Percentiles rank a stretch among this genome's conserved stretches.
Evolutionary conservation across 108 stramenopile species (phyloP).

Genomic region (Nannochloropsis granulata): DNA sequence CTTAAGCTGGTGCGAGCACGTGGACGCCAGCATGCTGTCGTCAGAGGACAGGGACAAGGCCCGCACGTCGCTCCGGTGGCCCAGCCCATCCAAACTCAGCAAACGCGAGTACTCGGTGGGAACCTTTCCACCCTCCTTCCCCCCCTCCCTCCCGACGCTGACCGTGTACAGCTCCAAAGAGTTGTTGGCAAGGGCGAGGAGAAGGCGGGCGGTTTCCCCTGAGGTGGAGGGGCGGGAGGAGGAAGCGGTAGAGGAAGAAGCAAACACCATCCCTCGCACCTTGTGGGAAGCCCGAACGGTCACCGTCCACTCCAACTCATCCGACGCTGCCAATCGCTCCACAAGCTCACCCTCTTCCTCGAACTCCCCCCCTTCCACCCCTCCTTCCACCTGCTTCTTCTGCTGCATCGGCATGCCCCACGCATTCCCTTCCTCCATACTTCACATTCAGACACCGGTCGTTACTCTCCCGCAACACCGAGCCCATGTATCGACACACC

Average conservation of each 20-base stretch:
- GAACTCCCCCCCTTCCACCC: not conserved
- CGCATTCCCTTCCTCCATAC: not conserved
- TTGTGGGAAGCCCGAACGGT: slow-evolving; percentile 62
- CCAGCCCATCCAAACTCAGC: slow-evolving; percentile 56
- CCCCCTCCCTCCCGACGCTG: not conserved
- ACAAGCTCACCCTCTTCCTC: not conserved
- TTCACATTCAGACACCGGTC: slow-evolving; percentile 1
- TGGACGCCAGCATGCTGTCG: slow-evolving; percentile 66
- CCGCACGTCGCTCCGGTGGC: slow-evolving; percentile 89
- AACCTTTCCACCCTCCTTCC: slow-evolving; percentile 9
- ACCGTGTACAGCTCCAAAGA: slow-evolving; percentile 58
- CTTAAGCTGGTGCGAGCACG: slow-evolving; percentile 65
- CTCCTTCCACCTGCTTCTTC: not conserved
- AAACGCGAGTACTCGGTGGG: not conserved
- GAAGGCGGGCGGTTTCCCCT: slow-evolving; percentile 41
- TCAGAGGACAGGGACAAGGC: slow-evolving; percentile 71
- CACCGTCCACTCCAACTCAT: slow-evolving; percentile 74
- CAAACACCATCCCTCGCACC: slow-evolving; percentile 39
- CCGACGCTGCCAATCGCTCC: slow-evolving; percentile 43
- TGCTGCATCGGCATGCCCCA: slow-evolving; percentile 1
- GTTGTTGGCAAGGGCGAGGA: slow-evolving; percentile 71
- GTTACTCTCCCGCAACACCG: slow-evolving; percentile 12
- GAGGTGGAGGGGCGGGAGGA: not conserved
- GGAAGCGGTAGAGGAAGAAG: not conserved
- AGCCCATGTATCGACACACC: slow-evolving; percentile 15